Evolutionary conservation across 2,329 filamentous ascomycete species (phyloP), one percentile per base, ranked within the genome.

Genomic region (Chrysoporthe puriensis): DNA sequence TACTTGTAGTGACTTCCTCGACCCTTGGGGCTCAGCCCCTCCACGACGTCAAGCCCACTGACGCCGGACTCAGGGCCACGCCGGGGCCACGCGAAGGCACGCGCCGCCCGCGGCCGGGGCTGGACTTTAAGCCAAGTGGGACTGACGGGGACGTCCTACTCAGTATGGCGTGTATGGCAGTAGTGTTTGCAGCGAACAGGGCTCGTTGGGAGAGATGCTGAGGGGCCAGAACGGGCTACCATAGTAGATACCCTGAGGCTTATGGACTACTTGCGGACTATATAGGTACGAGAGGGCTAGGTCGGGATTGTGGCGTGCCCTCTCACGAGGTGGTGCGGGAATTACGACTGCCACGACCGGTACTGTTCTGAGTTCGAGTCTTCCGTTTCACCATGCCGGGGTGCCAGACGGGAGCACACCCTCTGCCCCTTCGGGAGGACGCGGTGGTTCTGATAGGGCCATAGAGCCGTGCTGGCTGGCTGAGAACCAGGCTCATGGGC

Each of bases 1-100:
- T 61, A 61, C 59, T 21, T 61, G 13, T 9, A 61, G 59, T 46
- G 59, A 61, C 59, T 13, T 48, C n/a, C 14, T 21, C 36, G n/a
- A 13, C 18, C 9, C 54, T 16, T 52, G 21, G 48, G 44, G 21
- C 21, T 54, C 50, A 54, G 26, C 50, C 9, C 48, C 48, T 26
- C 50, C 50, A 34, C 48, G 9, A 13, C 4, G 26, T 7, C 48
- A 9, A 32, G 9, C n/a, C 48, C 21, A 52, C 50, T 32, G 26
- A 11, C 50, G 21, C 50, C 26, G 50, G 50, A 54, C 21, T 32
- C 26, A 54, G 50, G 32, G 48, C 48, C 48, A 52, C 21, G 21
- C 48, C 48, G 26, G 21, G 32, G 21, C 36, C 50, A 54, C 26
- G 50, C 21, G 21, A 54, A 26, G 14, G 11, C 50, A 54, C 26